Percentiles rank a stretch among this genome's conserved stretches.
These are phyloP conservation scores for Neonectria ditissima DNA, from an alignment of 2,329 filamentous ascomycete genomes.

Conservation along the genomic window DNA sequence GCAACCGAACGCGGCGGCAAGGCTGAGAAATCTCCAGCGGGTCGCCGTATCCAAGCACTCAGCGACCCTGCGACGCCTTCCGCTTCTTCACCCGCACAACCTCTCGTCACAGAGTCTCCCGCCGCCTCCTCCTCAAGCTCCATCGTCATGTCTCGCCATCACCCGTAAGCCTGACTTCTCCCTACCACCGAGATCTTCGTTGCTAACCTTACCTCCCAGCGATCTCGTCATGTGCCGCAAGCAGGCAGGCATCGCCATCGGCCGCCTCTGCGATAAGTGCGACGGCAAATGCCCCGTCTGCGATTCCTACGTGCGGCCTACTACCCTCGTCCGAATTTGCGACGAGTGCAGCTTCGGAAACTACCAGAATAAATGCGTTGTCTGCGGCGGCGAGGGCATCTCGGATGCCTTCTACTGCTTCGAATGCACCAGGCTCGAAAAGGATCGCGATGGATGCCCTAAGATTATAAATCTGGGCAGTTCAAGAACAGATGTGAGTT, in stretches of 20 bases:
- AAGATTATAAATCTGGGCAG: constrained; percentile 99
- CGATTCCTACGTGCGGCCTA: constrained; percentile 98
- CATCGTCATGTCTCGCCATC: constrained; percentile 87
- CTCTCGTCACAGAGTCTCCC: constrained; percentile 13
- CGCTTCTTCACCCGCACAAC: constrained; percentile 23
- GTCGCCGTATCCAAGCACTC: constrained; percentile 33
- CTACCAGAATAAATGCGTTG: constrained; percentile 99
- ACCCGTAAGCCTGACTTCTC: constrained; percentile 73
- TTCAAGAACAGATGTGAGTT: constrained; percentile 88
- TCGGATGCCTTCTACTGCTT: constrained; percentile 99
- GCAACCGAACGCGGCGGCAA: constrained; percentile 50
- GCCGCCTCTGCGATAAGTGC: constrained; percentile 99
- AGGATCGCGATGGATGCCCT: constrained; percentile 96
- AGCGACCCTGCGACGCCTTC: constrained; percentile 18
- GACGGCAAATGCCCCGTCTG: constrained; percentile 99
- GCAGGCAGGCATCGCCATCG: constrained; percentile 96
- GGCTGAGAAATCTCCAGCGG: constrained; percentile 58
- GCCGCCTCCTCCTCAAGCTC: constrained; percentile 7
- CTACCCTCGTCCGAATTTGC: constrained; percentile 96
- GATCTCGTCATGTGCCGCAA: constrained; percentile 99
- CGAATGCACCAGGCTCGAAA: constrained; percentile 96
- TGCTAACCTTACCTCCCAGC: constrained; percentile 58
- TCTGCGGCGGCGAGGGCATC: constrained; percentile 98
- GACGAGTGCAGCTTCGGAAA: constrained; percentile 99
- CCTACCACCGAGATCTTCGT: background rate